Evolutionary conservation across 2,329 filamentous ascomycete species (phyloP), one percentile per base, ranked within the genome.

Genomic region (Stagonosporopsis tanaceti): DNA sequence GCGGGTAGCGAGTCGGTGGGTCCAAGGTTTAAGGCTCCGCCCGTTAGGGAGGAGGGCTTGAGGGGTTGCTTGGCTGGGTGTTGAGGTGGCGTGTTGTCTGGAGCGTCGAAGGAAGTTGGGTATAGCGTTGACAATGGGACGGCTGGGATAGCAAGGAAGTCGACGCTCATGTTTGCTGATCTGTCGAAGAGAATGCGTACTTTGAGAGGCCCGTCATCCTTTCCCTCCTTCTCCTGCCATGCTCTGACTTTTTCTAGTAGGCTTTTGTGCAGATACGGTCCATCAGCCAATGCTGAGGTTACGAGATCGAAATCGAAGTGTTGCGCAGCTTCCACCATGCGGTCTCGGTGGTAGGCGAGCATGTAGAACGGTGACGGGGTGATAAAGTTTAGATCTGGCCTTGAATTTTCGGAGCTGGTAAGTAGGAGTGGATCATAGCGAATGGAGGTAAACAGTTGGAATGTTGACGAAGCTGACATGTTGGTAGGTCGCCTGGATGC

Each of bases 301-400:
- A 76, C 76, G 17, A 68, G 65, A 15, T 72, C 53, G 78, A 83
- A 85, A 40, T 78, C 71, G 64, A 85, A 82, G 63, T 82, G 77
- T 60, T 78, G 70, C 24, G 83, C 81, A 40, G 83, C 80, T 67
- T 80, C 83, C n/a, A 92, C 80, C 72, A 97, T 84, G 50, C 93
- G 89, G 72, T 93, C 89, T 42, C 87, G 85, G 74, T 97, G 93
- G 65, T 89, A 88, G 56, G 87, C 82, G 15, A 95, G 84, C 83
- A 96, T 92, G 75, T 96, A 96, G 65, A 92, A 88, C 0, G 88
- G 85, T 8, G 87, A 90, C 6, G 78, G 70, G 25, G 80, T 76
- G 25, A 69, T 62, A 65, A 79, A 81, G 67, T 87, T 87, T 78
- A 73, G 69, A 50, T 59, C 65, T 35, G 65, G 66, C 40, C 82